Percentiles rank a stretch among this genome's conserved stretches.
These are phyloP conservation scores for Coprinopsis strossmayeri DNA, from an alignment of 768 basidiomycete species.

Conservation along the genomic window DNA sequence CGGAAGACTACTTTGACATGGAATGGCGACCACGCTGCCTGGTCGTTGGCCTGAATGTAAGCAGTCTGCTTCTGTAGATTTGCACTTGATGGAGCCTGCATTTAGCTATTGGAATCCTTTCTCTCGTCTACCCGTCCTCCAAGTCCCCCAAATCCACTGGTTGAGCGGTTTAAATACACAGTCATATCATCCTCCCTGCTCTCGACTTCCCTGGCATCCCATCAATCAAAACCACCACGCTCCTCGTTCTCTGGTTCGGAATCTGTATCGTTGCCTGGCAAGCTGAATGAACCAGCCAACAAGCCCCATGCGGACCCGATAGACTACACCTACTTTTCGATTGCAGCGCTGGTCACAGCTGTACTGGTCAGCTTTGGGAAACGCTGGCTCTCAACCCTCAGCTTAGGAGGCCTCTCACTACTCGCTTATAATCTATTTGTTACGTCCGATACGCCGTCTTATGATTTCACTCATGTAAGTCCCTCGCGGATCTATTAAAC, in stretches of 20 bases:
- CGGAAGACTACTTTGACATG: slow-evolving; percentile 19
- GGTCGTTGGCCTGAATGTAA: slow-evolving; percentile 33
- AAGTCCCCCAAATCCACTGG: slow-evolving; percentile 42
- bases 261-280: slow-evolving; percentile 39
- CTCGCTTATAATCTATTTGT: slow-evolving; percentile 28
- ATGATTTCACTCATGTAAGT: slow-evolving; percentile 52
- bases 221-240: slow-evolving; percentile 24
- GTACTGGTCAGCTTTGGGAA: slow-evolving; percentile 38
- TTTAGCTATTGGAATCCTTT: slow-evolving; percentile 31
- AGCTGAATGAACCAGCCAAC: slow-evolving; percentile 20
- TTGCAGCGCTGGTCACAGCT: slow-evolving; percentile 31
- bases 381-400: slow-evolving; percentile 32
- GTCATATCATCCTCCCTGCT: slow-evolving; percentile 76
- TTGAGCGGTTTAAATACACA: slow-evolving; percentile 79
- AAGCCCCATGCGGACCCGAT: slow-evolving; percentile 21
- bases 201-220: slow-evolving; percentile 45
- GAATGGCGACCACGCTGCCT: slow-evolving; percentile 34
- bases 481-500: not conserved
- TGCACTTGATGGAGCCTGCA: not conserved
- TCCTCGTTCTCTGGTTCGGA: slow-evolving; percentile 16
- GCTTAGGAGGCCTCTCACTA: slow-evolving; percentile 31
- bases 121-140: slow-evolving; percentile 29
- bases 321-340: slow-evolving; percentile 34
- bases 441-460: slow-evolving; percentile 27
- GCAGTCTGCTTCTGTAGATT: slow-evolving; percentile 13